Conservation (phyloP, 2,329 filamentous ascomycete species). For the Trichoderma brevicompactum region DNA sequence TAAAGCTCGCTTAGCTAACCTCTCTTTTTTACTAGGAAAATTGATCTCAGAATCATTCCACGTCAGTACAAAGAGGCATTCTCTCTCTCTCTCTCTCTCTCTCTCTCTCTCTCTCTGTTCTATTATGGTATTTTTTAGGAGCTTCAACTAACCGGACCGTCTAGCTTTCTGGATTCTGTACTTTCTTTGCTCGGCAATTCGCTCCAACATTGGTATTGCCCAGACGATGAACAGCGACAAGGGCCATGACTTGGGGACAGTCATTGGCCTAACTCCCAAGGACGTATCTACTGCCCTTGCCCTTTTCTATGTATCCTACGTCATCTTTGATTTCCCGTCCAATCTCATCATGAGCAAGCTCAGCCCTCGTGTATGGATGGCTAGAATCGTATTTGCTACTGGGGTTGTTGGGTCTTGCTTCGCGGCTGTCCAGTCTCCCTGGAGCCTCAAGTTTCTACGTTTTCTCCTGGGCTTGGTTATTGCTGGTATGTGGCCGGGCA, state of each 20-base stretch:
- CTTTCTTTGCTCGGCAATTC: slow-evolving; percentile 89
- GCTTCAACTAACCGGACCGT: background rate
- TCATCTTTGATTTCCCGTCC: slow-evolving; percentile 85
- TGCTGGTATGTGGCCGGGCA: slow-evolving; percentile 93
- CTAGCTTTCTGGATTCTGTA: slow-evolving; percentile 86
- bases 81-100: slow-evolving; percentile 15
- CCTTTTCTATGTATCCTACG: slow-evolving; percentile 91
- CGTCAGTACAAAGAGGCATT: slow-evolving; percentile 42
- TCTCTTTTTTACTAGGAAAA: slow-evolving; percentile 47
- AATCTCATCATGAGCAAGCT: slow-evolving; percentile 87
- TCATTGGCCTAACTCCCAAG: slow-evolving; percentile 70
- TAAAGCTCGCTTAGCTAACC: slow-evolving; percentile 2
- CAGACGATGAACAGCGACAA: slow-evolving; percentile 83
- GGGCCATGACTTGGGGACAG: slow-evolving; percentile 74
- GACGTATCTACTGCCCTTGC: slow-evolving; percentile 84
- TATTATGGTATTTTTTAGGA: background rate
- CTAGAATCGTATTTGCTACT: slow-evolving; percentile 84
- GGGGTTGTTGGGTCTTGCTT: slow-evolving; percentile 84
- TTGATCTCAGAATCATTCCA: slow-evolving; percentile 64
- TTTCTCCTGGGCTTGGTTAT: slow-evolving; percentile 85
- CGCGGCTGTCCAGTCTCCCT: slow-evolving; percentile 77
- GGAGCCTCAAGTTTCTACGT: slow-evolving; percentile 87
- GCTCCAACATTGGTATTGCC: slow-evolving; percentile 89
- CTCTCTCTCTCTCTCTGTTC: slow-evolving; percentile 4
- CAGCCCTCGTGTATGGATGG: slow-evolving; percentile 89